Evolutionary conservation across 108 stramenopile species (phyloP).

Genomic region (Nitzschia sp.): DNA sequence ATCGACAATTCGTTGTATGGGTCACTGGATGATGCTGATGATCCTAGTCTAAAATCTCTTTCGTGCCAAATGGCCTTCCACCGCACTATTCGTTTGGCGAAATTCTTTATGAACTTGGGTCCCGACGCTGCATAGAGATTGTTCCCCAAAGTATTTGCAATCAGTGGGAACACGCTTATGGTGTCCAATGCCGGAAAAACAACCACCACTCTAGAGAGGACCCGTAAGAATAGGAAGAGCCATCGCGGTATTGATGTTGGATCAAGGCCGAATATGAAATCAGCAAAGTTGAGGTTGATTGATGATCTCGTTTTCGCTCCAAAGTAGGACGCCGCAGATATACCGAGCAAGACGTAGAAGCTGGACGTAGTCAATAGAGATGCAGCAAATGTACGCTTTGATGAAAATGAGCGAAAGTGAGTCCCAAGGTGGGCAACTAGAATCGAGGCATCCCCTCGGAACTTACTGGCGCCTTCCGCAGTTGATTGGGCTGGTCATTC

Average conservation of each 20-base stretch:
- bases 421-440: neutral
- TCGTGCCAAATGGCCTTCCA: neutral
- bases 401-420: neutral
- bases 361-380: slow-evolving; percentile 41
- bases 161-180: slow-evolving; percentile 55
- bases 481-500: slow-evolving; percentile 19
- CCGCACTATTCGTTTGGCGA: slow-evolving; percentile 5
- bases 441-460: no score
- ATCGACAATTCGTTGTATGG: neutral
- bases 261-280: slow-evolving; percentile 42
- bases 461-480: slow-evolving; percentile 21
- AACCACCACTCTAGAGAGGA: slow-evolving; percentile 38
- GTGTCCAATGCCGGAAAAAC: slow-evolving; percentile 57
- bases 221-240: neutral
- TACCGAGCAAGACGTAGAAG: slow-evolving; percentile 44
- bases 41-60: no score
- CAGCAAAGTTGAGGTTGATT: slow-evolving; percentile 56
- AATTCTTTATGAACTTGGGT: slow-evolving; percentile 9
- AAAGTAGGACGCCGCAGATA: slow-evolving; percentile 39
- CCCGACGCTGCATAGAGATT: slow-evolving; percentile 26
- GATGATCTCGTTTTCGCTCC: slow-evolving; percentile 31
- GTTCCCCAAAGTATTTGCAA: slow-evolving; percentile 58
- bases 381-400: slow-evolving; percentile 30
- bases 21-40: neutral
- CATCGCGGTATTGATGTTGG: neutral